phyloP scores from a whole-genome alignment of 2,329 filamentous ascomycete genomes.

The Ophiostoma piceae region DNA sequence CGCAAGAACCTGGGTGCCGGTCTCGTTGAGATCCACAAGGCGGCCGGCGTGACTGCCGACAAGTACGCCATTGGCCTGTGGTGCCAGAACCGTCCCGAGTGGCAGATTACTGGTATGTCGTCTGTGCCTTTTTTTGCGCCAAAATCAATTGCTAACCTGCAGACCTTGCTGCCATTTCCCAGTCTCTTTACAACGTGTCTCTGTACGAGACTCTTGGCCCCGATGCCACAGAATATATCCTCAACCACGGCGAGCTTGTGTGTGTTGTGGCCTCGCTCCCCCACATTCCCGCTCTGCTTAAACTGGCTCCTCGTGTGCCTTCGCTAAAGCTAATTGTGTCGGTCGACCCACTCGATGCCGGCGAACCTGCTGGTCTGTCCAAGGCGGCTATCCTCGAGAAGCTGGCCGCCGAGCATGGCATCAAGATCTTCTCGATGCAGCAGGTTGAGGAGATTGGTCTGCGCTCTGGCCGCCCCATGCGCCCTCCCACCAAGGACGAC shows the following conservation, averaged over 20 bases:
- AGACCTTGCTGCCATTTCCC: constrained; percentile 84
- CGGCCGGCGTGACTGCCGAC: constrained; percentile 58
- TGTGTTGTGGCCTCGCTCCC: constrained; percentile 73
- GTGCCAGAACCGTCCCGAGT: constrained; percentile 83
- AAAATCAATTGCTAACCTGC: not conserved
- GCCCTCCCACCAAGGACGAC: constrained; percentile 67
- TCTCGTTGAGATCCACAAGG: constrained; percentile 73
- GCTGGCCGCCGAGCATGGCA: constrained; percentile 66
- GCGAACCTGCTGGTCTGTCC: constrained; percentile 69
- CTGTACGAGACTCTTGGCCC: constrained; percentile 94
- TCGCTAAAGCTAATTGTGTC: constrained; percentile 82
- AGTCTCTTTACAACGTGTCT: constrained; percentile 82
- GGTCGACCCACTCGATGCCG: constrained; percentile 73
- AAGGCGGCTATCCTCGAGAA: constrained; percentile 74
- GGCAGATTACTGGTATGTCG: constrained; percentile 68
- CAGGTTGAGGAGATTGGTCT: constrained; percentile 79
- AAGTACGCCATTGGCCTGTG: constrained; percentile 76
- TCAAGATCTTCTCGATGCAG: constrained; percentile 71
- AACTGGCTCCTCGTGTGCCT: constrained; percentile 70
- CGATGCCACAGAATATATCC: constrained; percentile 88
- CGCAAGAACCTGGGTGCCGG: constrained; percentile 82
- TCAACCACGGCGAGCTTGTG: constrained; percentile 76
- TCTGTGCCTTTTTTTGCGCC: not conserved
- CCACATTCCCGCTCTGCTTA: constrained; percentile 76
- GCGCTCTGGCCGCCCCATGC: constrained; percentile 62